Percentiles rank a stretch among this genome's conserved stretches.
Evolutionary conservation across 305 asterid species (phyloP).

Genomic region (Ruellia speciosa): DNA sequence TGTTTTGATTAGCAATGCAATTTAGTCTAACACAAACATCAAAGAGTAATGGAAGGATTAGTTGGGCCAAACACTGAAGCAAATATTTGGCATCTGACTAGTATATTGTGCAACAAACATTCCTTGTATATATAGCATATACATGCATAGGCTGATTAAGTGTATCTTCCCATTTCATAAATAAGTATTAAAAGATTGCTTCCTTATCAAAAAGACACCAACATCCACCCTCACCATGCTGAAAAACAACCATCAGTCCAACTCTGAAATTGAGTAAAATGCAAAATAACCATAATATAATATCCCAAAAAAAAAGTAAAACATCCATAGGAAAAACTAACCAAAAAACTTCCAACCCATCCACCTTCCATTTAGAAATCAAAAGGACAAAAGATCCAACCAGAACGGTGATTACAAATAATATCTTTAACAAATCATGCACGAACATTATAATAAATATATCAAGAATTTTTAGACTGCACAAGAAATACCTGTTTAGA

Average conservation of each 20-base stretch:
- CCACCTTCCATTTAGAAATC: background rate
- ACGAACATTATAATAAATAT: background rate
- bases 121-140: too few relatives aligned
- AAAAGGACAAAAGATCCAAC: background rate
- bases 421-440: background rate
- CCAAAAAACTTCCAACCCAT: background rate
- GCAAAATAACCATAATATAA: background rate
- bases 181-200: too few relatives aligned
- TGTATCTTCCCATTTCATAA: too few relatives aligned
- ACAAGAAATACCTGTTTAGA: conserved; percentile 57
- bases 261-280: background rate
- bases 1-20: too few relatives aligned
- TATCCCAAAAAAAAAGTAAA: background rate
- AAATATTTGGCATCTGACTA: too few relatives aligned
- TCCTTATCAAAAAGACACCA: background rate
- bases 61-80: too few relatives aligned
- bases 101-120: too few relatives aligned
- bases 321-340: background rate
- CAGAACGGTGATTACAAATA: conserved; percentile 1
- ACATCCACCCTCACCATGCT: background rate
- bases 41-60: too few relatives aligned
- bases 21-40: too few relatives aligned
- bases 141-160: too few relatives aligned
- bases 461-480: background rate
- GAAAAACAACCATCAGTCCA: background rate